Percentiles rank a stretch among this genome's conserved stretches.
Conservation (phyloP, 2,329 filamentous ascomycete species). For the Orbilia blumenaviensis region DNA sequence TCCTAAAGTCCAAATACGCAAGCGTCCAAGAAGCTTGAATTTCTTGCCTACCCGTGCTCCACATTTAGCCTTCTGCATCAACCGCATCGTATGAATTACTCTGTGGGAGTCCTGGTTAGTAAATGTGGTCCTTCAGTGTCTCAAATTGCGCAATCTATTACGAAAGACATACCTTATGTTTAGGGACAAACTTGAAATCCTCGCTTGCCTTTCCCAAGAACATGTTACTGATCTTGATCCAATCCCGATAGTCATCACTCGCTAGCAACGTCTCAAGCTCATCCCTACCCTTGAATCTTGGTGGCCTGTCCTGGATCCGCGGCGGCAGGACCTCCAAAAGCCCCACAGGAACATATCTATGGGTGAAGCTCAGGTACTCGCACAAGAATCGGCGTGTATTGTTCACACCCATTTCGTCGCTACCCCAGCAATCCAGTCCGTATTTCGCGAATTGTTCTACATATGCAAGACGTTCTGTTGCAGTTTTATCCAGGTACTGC, state of each 20-base stretch:
- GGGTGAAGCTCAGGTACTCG: constrained; percentile 93
- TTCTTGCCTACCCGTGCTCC: background rate
- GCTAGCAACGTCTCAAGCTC: constrained; percentile 93
- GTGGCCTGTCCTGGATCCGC: constrained; percentile 86
- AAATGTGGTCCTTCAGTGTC: constrained; percentile 14
- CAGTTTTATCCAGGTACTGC: constrained; percentile 95
- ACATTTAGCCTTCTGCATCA: constrained; percentile 45
- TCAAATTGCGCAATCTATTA: constrained; percentile 2
- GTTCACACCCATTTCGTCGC: constrained; percentile 91
- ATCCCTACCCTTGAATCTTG: constrained; percentile 81
- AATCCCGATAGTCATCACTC: constrained; percentile 92
- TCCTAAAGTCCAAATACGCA: constrained; percentile 9
- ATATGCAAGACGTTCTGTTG: constrained; percentile 82
- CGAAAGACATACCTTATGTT: constrained; percentile 81
- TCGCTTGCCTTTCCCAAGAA: constrained; percentile 90
- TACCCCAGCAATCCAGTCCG: constrained; percentile 93
- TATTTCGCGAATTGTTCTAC: constrained; percentile 90
- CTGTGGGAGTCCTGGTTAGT: constrained; percentile 28
- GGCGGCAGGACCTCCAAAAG: constrained; percentile 88
- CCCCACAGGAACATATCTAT: constrained; percentile 89
- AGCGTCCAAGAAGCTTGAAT: background rate
- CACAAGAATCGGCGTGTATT: constrained; percentile 90
- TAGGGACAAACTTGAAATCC: constrained; percentile 92
- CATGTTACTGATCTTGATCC: constrained; percentile 99
- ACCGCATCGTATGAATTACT: constrained; percentile 52